Evolutionary conservation across 208 protist species (phyloP).

Genomic region (Leishmania guyanensis): DNA sequence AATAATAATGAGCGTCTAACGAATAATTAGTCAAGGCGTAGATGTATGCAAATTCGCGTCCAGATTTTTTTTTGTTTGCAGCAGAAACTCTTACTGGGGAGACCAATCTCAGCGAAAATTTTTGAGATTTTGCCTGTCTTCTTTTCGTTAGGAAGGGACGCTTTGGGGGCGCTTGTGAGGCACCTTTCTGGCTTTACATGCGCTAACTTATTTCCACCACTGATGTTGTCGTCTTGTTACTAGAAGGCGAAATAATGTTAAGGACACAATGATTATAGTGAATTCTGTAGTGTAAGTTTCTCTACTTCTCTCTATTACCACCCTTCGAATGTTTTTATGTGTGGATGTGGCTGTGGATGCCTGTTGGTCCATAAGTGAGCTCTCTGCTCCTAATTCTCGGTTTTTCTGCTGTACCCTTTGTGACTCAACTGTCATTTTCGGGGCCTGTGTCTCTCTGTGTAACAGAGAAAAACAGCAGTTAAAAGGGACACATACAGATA

Average conservation of each 20-base stretch:
- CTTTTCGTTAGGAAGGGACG: not conserved
- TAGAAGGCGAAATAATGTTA: not conserved
- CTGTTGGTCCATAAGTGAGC: not conserved
- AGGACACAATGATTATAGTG: not conserved
- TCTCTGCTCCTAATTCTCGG: not conserved
- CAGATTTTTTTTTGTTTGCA: no score
- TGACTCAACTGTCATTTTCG: not conserved
- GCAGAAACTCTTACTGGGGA: not conserved
- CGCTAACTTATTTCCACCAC: not conserved
- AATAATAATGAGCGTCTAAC: not conserved
- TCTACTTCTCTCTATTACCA: not conserved
- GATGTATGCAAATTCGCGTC: not conserved
- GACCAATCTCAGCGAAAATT: not conserved
- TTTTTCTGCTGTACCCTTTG: not conserved
- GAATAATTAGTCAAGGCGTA: not conserved
- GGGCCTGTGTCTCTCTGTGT: not conserved
- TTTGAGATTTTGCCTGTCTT: not conserved
- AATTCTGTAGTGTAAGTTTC: not conserved
- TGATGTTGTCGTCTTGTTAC: not conserved
- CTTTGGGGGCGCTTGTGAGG: not conserved
- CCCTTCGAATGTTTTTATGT: not conserved
- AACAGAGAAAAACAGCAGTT: not conserved
- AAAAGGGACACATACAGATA: not conserved
- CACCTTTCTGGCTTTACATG: not conserved
- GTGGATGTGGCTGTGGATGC: not conserved